Base-by-base conservation (phyloP, 2,329 filamentous ascomycete genomes). In the Pyrenophora seminiperda region DNA sequence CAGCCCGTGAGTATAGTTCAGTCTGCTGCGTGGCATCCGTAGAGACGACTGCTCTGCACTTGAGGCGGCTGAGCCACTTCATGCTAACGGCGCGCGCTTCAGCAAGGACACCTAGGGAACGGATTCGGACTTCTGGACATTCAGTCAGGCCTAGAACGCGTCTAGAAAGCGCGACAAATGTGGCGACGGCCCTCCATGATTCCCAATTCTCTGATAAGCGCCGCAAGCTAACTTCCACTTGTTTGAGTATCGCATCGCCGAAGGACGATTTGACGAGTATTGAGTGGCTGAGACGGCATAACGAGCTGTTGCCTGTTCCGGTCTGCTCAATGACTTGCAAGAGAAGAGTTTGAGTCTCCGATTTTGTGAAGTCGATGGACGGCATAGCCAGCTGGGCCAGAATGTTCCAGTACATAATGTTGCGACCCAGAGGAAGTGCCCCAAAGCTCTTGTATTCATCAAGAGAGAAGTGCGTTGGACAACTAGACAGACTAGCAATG, bases 371-470 rank as follows among this genome's bases (percentile, higher is more conserved):
- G 27, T 49, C 46, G 6, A 49, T 15, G 22, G 13, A 17, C 4
- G 46, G 79, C 77, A 59, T 77, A 85, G 47, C 47, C 20, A 50
- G 13, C 9, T 50, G 41, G 3, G 20, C 37, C 14, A 50, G 27
- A 22, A 45, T 36, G 29, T 44, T 45, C 13, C 11, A 19, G 17
- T 41, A 44, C 5, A 41, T 20, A 9, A 84, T 67, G 1, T 65
- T 59, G 17, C 74, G 50, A 0, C 83, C 83, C 1, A 78, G 60
- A 0, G 79, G 76, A 3, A 86, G 55, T 0, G 76, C 61, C 0
- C 75, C 73, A n/a, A 86, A 76, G 0, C 76, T 71, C 41, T 81
- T 79, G 61, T 77, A 86, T 44, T 88, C 83, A 0, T 79, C 76
- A 0, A 83, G 46, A 0, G 77, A 73, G 47, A 88, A 70, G 17